Base-by-base conservation (phyloP, 768 basidiomycete species). In the Russula virescens region DNA sequence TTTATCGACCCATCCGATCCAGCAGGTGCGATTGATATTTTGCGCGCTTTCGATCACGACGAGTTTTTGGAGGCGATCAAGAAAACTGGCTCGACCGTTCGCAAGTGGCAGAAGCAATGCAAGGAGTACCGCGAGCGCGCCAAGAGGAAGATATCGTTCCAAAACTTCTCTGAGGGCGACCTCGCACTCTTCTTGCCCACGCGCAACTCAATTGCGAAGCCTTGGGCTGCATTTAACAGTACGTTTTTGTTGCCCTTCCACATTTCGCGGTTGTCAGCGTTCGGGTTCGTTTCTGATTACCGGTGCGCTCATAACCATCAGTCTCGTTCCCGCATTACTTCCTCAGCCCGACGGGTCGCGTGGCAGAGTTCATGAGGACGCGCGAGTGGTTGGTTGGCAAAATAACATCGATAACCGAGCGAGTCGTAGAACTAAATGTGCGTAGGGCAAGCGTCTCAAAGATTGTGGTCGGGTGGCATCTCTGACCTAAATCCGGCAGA, bases 201-300 rank as follows among this genome's bases (percentile, higher is more conserved):
- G 0, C 80, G 94, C 47, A 97, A 97, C 74, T 91, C 92, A 38
- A 83, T 89, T 3, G 86, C 88, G 38, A 91, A 89, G 71, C 89
- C 91, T 1, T 99, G 96, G 95, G 96, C 96, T 25, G 95, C 96
- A 11, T 98, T 98, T 75, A 98, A 98, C 74, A 89, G 93, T 93
- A 71, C 54, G 25, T 26, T 16, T 11, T 11, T 11, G 13, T 14
- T 38, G 5, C 13, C 38, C 38, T 14, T 9, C 10, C 38, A 11
- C 38, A 43, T 43, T 43, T 11, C 18, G 42, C 50, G 38, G 13
- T 38, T 31, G 31, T 31, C 31, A n/a, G n/a, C n/a, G n/a, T n/a
- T n/a, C n/a, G n/a, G n/a, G 23, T 48, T 48, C 25, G 16, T 13
- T 46, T 46, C 31, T 31, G 8, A 14, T 38, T 38, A 11, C 34